These are phyloP conservation scores for Colletotrichum shisoi DNA, from an alignment of 2,329 filamentous ascomycete species.

Conservation along the genomic window DNA sequence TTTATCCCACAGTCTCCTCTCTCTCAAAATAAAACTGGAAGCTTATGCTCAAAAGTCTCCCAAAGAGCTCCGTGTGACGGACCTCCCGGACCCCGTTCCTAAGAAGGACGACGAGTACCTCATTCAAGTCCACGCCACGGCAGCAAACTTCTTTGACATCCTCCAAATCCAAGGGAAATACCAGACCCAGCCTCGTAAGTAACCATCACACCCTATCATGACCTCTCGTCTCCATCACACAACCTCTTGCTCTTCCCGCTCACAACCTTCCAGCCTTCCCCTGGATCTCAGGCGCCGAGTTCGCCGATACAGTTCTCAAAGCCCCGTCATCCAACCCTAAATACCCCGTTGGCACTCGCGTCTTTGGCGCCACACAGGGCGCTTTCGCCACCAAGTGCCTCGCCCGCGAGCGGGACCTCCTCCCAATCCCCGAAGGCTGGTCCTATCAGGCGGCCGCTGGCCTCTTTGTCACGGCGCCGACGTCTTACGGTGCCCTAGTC, in stretches of 20 bases:
- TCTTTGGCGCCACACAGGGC: constrained; percentile 88
- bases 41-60: constrained; percentile 65
- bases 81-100: constrained; percentile 77
- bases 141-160: constrained; percentile 97
- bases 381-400: constrained; percentile 82
- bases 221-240: not conserved
- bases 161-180: constrained; percentile 96
- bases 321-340: constrained; percentile 65
- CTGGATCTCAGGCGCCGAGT: constrained; percentile 88
- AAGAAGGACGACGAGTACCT: constrained; percentile 78
- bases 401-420: constrained; percentile 70
- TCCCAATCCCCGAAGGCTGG: constrained; percentile 82
- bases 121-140: constrained; percentile 84
- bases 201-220: too few species aligned
- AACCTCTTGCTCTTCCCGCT: not conserved
- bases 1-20: constrained; percentile 5
- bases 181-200: constrained; percentile 79
- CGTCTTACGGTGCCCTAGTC: constrained; percentile 84
- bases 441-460: constrained; percentile 84
- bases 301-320: constrained; percentile 78
- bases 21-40: not conserved
- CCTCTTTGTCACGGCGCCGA: constrained; percentile 90
- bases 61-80: constrained; percentile 76
- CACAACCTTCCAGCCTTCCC: constrained; percentile 66
- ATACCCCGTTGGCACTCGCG: constrained; percentile 79